Percentiles rank a stretch among this genome's conserved stretches.
Evolutionary conservation across 2,329 filamentous ascomycete genomes (phyloP).

Genomic region (Colletotrichum godetiae): DNA sequence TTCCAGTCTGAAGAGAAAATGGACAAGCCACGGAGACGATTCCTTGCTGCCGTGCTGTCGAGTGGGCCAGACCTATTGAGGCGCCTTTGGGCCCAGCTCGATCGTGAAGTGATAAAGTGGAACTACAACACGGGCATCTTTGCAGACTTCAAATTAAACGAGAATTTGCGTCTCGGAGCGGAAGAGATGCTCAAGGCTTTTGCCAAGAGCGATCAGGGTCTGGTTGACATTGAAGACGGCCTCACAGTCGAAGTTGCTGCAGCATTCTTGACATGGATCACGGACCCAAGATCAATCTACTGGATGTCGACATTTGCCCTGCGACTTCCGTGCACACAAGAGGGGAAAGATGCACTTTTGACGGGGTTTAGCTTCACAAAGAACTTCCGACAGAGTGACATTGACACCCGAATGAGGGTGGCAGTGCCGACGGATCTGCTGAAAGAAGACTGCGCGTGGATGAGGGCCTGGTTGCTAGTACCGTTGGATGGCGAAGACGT

Average conservation of each 20-base stretch:
- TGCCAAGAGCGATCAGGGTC: rapidly evolving
- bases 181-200: background rate
- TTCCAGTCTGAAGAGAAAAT: slow-evolving; percentile 5
- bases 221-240: background rate
- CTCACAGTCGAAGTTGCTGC: background rate
- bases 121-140: slow-evolving; percentile 17
- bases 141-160: background rate
- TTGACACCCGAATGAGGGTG: background rate
- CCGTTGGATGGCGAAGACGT: background rate
- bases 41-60: background rate
- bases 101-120: slow-evolving; percentile 2
- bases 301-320: slow-evolving; percentile 3
- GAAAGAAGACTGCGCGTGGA: slow-evolving; percentile 9
- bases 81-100: slow-evolving; percentile 8
- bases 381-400: background rate
- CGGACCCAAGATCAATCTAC: slow-evolving; percentile 13
- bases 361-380: background rate
- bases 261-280: slow-evolving; percentile 12
- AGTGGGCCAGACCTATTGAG: background rate
- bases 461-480: slow-evolving; percentile 9
- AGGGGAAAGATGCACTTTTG: background rate
- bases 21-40: background rate
- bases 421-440: slow-evolving; percentile 3
- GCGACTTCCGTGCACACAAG: background rate
- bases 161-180: background rate